Evolutionary conservation across 495 filamentous ascomycete genomes (phyloP), one percentile per base, ranked within the genome.

Genomic region (Tuber aestivum): DNA sequence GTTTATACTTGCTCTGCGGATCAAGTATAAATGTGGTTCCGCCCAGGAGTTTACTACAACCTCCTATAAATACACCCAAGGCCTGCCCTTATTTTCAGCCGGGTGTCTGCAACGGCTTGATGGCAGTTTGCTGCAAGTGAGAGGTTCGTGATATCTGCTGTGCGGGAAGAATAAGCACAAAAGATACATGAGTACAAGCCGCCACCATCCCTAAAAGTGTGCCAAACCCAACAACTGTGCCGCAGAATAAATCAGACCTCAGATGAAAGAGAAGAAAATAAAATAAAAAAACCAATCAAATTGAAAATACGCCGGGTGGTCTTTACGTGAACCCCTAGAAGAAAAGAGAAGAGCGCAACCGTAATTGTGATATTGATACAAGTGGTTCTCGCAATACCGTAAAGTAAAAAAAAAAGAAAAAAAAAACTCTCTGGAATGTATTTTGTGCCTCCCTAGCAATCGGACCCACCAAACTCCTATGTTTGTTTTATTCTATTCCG

Each of bases 401-500:
- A 8, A 6, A 6, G 56, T 1, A 20, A 32, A 61, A 32, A 16
- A 65, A 12, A 12, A n/a, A 56, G n/a, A 27, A 56, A 10, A n/a
- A 27, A 27, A 65, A 7, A 65, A 32, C n/a, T n/a, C 5, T 65
- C 56, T 7, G 56, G 14, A 65, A 35, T 65, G 16, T 65, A 35
- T 65, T 35, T 35, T 3, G 27, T 20, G 27, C 50, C 8, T 65
- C 27, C 56, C 56, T 61, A 71, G n/a, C 16, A 40, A 40, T 20
- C 70, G 41, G 3, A 40, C 41, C 70, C 35, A n/a, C 16, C 37
- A 40, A 71, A 41, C 23, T 8, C 35, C 70, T 18, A 16, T 1
- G 16, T 3, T n/a, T 20, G 16, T 71, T 38, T 71, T 20, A n/a
- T 21, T 73, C 69, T 80, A 80, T 50, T 80, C 78, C 69, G 72